Evolutionary conservation across 2,329 filamentous ascomycete species (phyloP), one percentile per base, ranked within the genome.

Genomic region (Fusarium sarcochroum): DNA sequence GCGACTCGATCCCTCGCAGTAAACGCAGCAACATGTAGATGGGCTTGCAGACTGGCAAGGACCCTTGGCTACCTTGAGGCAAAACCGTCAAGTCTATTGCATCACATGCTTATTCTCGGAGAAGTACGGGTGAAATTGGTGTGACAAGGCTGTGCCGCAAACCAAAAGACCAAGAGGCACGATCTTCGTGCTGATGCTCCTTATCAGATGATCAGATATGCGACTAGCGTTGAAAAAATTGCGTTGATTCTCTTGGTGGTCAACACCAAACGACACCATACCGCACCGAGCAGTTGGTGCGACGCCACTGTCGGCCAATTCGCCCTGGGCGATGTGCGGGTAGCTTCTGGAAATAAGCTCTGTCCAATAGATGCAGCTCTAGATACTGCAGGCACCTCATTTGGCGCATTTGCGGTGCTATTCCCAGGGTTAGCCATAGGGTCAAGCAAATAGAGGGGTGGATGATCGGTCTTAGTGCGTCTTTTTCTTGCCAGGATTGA

Each of bases 191-290:
- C 21, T 48, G 48, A 41, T 49, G 14, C 17, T 61, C 25, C 52
- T 62, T 62, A 62, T 63, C 60, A 63, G 60, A 63, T 62, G 38
- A 56, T 45, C 51, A 56, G 57, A 56, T 56, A 47, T 48, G 42
- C 42, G 25, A 46, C 49, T 63, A 56, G 60, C 40, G 49, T 27
- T 42, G 25, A 55, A 52, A 55, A 62, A 49, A 27, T 41, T 56
- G 49, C 37, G 9, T 35, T 40, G n/a, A 47, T 55, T 25, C 18
- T 50, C 18, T 50, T 40, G 25, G 35, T 14, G n/a, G 27, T 46
- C 40, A 53, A 46, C 50, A 37, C 50, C 11, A 21, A 27, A 38
- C 18, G 4, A 25, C 44, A 46, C 47, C 42, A 38, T 25, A 25
- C 18, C 20, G 3, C 32, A 46, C 48, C 37, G 38, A 62, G 42